Evolutionary conservation across 108 stramenopile species (phyloP).

Genomic region (Skeletonema costatum): DNA sequence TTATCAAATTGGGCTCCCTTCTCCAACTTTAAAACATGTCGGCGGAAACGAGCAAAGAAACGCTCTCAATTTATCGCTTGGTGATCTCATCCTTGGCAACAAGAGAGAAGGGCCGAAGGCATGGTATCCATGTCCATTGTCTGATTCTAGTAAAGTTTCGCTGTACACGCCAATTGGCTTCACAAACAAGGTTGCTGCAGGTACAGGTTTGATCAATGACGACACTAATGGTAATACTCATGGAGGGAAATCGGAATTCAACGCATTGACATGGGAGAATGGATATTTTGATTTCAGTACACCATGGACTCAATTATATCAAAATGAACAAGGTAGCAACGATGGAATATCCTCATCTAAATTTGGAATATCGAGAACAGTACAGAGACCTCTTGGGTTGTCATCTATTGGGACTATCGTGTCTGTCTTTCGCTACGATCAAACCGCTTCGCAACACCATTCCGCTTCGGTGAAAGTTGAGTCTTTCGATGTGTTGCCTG

Average conservation of each 20-base stretch:
- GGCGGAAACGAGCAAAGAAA: neutral
- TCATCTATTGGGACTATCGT: slow-evolving; percentile 31
- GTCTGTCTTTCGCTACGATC: slow-evolving; percentile 32
- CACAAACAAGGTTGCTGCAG: slow-evolving; percentile 11
- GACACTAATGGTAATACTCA: neutral
- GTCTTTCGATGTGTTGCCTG: slow-evolving; percentile 43
- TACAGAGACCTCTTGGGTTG: slow-evolving; percentile 34
- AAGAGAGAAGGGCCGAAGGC: slow-evolving; percentile 33
- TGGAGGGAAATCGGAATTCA: slow-evolving; percentile 14
- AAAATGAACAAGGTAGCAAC: neutral
- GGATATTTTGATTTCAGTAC: slow-evolving; percentile 34
- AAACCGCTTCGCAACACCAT: neutral
- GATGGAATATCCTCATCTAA: neutral
- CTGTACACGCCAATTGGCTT: slow-evolving; percentile 17
- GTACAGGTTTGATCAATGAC: neutral
- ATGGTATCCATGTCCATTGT: slow-evolving; percentile 48
- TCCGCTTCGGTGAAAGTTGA: slow-evolving; percentile 18
- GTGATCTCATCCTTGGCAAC: slow-evolving; percentile 43
- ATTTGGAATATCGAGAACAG: slow-evolving; percentile 45
- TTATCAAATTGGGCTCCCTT: slow-evolving; percentile 28
- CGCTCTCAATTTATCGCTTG: slow-evolving; percentile 26
- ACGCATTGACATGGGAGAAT: slow-evolving; percentile 25
- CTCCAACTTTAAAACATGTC: neutral
- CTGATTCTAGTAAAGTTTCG: slow-evolving; percentile 41
- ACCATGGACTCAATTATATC: slow-evolving; percentile 20